A percentile compares a stretch with the other conserved stretches of the same genome.
These are phyloP conservation scores for Calocybe cyanea DNA, from an alignment of 768 basidiomycete species.

Conservation along the genomic window DNA sequence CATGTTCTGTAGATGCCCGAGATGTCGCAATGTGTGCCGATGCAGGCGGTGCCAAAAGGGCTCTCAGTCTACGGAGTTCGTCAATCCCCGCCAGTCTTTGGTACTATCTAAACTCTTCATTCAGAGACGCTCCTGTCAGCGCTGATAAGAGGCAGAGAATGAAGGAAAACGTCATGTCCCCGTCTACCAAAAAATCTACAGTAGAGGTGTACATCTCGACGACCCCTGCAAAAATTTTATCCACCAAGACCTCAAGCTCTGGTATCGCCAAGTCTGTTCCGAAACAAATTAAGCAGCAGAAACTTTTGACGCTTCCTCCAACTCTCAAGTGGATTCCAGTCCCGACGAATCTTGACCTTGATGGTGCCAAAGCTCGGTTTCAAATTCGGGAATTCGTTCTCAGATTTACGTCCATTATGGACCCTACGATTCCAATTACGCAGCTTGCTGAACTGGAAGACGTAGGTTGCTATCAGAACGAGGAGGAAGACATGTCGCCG, in stretches of 20 bases:
- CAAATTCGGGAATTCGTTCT: slow-evolving; percentile 72
- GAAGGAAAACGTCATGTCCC: too few species aligned
- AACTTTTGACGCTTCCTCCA: slow-evolving; percentile 37
- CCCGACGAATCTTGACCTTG: slow-evolving; percentile 35
- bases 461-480: slow-evolving; percentile 35
- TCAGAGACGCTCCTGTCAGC: background rate
- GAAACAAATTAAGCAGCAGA: slow-evolving; percentile 20
- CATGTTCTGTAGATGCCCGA: slow-evolving; percentile 53
- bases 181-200: background rate
- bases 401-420: slow-evolving; percentile 54
- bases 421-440: slow-evolving; percentile 35
- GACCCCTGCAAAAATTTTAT: background rate
- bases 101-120: background rate
- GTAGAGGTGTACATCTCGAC: slow-evolving; percentile 3
- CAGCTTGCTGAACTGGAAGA: slow-evolving; percentile 65
- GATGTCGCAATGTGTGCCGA: slow-evolving; percentile 63
- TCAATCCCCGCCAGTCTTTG: background rate
- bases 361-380: slow-evolving; percentile 57
- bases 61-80: too few species aligned
- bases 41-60: slow-evolving; percentile 60
- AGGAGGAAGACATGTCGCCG: slow-evolving; percentile 36
- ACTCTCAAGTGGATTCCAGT: slow-evolving; percentile 53
- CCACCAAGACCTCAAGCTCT: background rate
- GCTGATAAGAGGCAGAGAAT: too few species aligned
- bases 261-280: background rate